Conservation (phyloP, 2,329 filamentous ascomycete species). For the Mariannaea sp. region DNA sequence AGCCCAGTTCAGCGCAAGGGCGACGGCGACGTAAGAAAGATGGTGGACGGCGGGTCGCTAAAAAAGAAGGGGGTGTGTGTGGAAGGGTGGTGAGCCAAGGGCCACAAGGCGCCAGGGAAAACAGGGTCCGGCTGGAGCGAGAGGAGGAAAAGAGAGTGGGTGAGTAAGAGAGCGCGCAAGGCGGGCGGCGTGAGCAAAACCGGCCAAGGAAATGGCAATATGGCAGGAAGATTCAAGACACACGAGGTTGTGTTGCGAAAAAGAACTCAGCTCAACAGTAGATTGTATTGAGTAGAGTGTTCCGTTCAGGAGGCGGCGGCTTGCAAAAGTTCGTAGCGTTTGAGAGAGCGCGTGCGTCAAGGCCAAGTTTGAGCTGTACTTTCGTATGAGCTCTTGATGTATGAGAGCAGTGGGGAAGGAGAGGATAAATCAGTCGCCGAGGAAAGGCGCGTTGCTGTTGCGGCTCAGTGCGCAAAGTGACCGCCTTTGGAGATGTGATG, state of each 20-base stretch:
- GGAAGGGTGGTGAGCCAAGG: slow-evolving; percentile 6
- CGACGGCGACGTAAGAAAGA: slow-evolving; percentile 5
- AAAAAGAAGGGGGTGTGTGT: slow-evolving; percentile 4
- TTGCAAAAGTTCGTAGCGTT: slow-evolving; percentile 4
- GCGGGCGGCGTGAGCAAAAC: neutral
- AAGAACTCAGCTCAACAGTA: slow-evolving; percentile 12
- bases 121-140: neutral
- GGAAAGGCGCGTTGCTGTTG: slow-evolving; percentile 20
- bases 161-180: neutral
- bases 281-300: slow-evolving; percentile 8
- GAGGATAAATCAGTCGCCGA: slow-evolving; percentile 3
- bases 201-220: neutral
- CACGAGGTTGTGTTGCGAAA: slow-evolving; percentile 4
- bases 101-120: neutral
- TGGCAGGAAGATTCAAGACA: neutral
- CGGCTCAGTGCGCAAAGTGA: slow-evolving; percentile 15
- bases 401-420: slow-evolving; percentile 13
- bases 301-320: slow-evolving; percentile 14
- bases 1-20: neutral
- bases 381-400: slow-evolving; percentile 16
- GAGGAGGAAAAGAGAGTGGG: too few relatives aligned
- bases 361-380: slow-evolving; percentile 13
- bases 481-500: slow-evolving; percentile 1
- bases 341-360: slow-evolving; percentile 7
- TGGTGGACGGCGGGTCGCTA: neutral